Base-by-base conservation (phyloP, 2,329 filamentous ascomycete genomes). In the Cryphonectria nitschkei region DNA sequence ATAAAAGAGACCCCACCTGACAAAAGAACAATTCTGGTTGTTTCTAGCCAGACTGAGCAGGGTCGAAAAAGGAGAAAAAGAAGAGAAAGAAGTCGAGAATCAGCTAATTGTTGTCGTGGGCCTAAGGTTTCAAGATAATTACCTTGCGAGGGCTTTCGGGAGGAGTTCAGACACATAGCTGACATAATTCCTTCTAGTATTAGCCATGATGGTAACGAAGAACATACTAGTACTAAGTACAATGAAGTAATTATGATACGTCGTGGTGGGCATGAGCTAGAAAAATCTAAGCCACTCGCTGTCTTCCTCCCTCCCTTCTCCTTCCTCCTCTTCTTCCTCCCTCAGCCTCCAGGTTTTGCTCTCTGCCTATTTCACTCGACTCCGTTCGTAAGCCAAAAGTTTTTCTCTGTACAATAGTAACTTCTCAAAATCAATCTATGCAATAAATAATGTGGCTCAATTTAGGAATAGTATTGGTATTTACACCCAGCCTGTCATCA, bases 11-110 rank as follows among this genome's bases (percentile, higher is more conserved):
- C 19, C 11, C 34, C n/a, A 9, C 37, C 14, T 9, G 26, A 29
- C 65, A 67, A 67, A 58, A 58, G 65, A 43, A 60, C 65, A 58
- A 29, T 58, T 46, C 34, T 43, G 6, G 22, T 43, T 39, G 50
- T 58, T 58, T 22, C 39, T 6, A 29, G 13, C 14, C 22, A 50
- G 46, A 50, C 46, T 50, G 22, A 22, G n/a, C 22, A n/a, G 22
- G 22, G 46, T 32, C 32, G 58, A 19, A 60, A 54, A 11, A 32
- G 26, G 11, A 29, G 16, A 54, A 8, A 26, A 9, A 54, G 26
- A 26, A 50, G 46, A 43, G 41, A 50, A 50, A 50, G 26, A 56
- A 56, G 43, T 56, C 19, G 9, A 11, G n/a, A 29, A 3, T 29
- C 46, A 50, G 46, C 19, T 50, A 22, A 50, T n/a, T 50, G 52